A percentile compares a stretch with the other conserved stretches of the same genome.
Conservation (phyloP, 306 rosid genomes). For the Canavalia ensiformis region DNA sequence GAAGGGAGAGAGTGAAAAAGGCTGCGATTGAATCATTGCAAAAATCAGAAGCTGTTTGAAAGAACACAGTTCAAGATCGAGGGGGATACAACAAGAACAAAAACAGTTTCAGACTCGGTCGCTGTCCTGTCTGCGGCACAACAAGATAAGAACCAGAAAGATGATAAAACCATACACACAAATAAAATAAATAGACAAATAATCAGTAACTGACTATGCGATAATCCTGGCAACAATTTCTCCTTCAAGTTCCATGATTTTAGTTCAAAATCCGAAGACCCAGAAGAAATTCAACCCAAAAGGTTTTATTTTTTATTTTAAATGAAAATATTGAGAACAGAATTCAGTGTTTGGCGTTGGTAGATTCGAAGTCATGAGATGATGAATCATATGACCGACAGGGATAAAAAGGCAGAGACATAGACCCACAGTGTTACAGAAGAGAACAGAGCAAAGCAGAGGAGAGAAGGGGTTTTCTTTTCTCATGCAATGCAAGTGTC, state of each 20-base stretch:
- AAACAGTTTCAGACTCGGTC: conserved; percentile 28
- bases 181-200: not conserved
- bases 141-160: conserved; percentile 8
- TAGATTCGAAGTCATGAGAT: conserved; percentile 39
- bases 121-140: conserved; percentile 37
- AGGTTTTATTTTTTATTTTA: not conserved
- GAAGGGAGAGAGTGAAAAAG: conserved; percentile 1
- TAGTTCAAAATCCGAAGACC: conserved; percentile 28
- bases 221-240: conserved; percentile 36
- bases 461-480: conserved; percentile 5
- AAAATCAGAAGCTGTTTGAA: conserved; percentile 31
- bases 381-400: conserved; percentile 55
- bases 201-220: conserved; percentile 38
- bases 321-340: not conserved
- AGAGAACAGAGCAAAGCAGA: not conserved
- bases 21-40: conserved; percentile 18
- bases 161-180: not conserved
- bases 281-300: not conserved
- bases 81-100: conserved; percentile 4
- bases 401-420: conserved; percentile 50
- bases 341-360: conserved; percentile 25
- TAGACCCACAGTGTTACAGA: conserved; percentile 38
- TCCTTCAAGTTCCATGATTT: conserved; percentile 13
- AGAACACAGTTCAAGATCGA: conserved; percentile 41
- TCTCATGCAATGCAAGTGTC: conserved; percentile 61